Conservation (phyloP, 805 yeast species). For the Yamadazyma olivae region DNA sequence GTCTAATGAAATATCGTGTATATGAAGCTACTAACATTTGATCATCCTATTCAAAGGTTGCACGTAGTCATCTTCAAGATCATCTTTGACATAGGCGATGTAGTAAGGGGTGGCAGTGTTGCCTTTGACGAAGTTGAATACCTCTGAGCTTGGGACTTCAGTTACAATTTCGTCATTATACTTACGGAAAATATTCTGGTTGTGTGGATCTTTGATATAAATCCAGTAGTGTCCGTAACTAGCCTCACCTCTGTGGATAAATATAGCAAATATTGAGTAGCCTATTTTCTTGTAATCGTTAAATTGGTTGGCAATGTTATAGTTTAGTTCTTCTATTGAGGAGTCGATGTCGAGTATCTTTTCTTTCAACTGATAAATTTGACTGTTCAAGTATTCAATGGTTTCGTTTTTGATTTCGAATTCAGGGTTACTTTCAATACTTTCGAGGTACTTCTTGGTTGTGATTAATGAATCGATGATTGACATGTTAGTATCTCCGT, state of each 20-base stretch:
- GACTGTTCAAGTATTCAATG: constrained; percentile 43
- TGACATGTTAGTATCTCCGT: constrained; percentile 31
- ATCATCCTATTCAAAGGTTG: constrained; percentile 61
- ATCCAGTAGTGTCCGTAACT: constrained; percentile 97
- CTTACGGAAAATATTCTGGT: constrained; percentile 68
- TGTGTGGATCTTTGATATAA: constrained; percentile 74
- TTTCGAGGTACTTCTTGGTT: constrained; percentile 54
- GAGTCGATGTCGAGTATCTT: constrained; percentile 43
- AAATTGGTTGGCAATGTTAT: constrained; percentile 58
- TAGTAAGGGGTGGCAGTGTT: constrained; percentile 95
- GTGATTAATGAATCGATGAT: constrained; percentile 45
- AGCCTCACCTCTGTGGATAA: constrained; percentile 94
- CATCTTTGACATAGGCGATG: constrained; percentile 76
- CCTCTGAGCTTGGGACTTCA: constrained; percentile 65
- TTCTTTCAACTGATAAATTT: constrained; percentile 45
- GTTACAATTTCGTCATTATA: constrained; percentile 96
- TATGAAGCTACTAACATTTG: constrained; percentile 1
- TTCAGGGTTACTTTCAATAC: constrained; percentile 28
- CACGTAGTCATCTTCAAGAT: constrained; percentile 47
- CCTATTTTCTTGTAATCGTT: constrained; percentile 59
- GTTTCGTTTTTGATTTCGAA: constrained; percentile 44
- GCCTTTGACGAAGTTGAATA: constrained; percentile 59
- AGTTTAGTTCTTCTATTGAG: constrained; percentile 43
- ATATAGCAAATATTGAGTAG: constrained; percentile 84
- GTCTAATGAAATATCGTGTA: too few species aligned